A percentile compares a stretch with the other conserved stretches of the same genome.
Conservation (phyloP, 2,329 filamentous ascomycete genomes). For the Camillea tinctor region DNA sequence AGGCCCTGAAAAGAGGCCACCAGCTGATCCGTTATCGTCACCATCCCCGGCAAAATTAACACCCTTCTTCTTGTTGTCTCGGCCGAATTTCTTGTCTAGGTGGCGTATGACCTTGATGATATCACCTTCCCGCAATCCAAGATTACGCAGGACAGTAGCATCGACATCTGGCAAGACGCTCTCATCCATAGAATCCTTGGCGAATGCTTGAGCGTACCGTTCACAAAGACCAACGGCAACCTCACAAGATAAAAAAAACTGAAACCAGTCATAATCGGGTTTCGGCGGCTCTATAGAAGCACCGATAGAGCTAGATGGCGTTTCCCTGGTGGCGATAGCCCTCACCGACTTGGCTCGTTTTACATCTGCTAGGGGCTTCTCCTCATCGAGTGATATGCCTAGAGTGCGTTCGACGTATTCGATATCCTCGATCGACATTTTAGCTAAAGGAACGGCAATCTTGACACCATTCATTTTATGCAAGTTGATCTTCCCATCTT, state of each 20-base stretch:
- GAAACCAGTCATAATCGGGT: constrained; percentile 95
- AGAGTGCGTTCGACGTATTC: constrained; percentile 90
- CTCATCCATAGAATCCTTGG: constrained; percentile 93
- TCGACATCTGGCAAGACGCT: constrained; percentile 89
- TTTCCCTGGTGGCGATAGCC: constrained; percentile 28
- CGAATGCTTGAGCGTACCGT: constrained; percentile 86
- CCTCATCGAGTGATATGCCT: constrained; percentile 88
- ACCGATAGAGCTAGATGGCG: constrained; percentile 44
- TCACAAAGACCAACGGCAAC: constrained; percentile 92
- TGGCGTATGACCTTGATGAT: constrained; percentile 93
- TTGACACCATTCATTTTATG: constrained; percentile 98
- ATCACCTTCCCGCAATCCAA: constrained; percentile 94
- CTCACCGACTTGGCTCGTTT: constrained; percentile 51
- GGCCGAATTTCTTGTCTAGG: constrained; percentile 76
- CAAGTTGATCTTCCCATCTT: constrained; percentile 94
- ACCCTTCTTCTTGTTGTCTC: constrained; percentile 56
- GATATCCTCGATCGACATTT: constrained; percentile 94
- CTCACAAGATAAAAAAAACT: constrained; percentile 93
- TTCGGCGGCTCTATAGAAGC: constrained; percentile 62
- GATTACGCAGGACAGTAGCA: constrained; percentile 73
- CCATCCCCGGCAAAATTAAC: constrained; percentile 34
- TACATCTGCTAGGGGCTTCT: constrained; percentile 88
- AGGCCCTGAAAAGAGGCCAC: constrained; percentile 85
- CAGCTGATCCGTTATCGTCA: constrained; percentile 57
- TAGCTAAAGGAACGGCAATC: constrained; percentile 90